Evolutionary conservation across 2,329 filamentous ascomycete genomes (phyloP), one percentile per base, ranked within the genome.

Genomic region (Phaeosphaeria sp.): DNA sequence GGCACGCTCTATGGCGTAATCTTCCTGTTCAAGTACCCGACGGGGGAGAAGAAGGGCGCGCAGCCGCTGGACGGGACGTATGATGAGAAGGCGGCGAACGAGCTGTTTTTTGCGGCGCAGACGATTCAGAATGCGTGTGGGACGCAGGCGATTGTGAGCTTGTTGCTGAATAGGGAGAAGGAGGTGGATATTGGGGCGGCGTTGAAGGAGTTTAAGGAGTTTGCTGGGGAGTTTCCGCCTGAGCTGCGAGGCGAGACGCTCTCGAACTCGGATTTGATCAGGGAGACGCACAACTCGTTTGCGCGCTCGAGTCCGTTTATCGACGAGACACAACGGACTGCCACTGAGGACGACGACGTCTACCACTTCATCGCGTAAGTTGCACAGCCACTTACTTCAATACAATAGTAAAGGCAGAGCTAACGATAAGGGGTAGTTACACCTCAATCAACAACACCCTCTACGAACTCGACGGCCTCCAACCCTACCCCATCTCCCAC

Each of bases 41-140:
- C 88, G 60, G 88, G 91, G 74, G 82, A 86, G 78, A 68, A 89
- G 83, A 81, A 87, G 40, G 78, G 84, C 43, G 83, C 87, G 55
- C 85, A 85, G 45, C 93, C 93, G 0, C 86, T 88, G 64, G 93
- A 98, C 76, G 95, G 95, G 60, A 83, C 81, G 33, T 97, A 92
- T 77, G 93, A 97, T 80, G 82, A 87, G 67, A 84, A 83, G 17
- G 92, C 92, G 15, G 83, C 90, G 18, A 88, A 92, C 61, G 84
- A 86, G 60, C 84, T 97, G 69, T 99, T 97, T 84, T 99, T 99
- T 79, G 95, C 95, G 3, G 89, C 90, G 27, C 95, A 99, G 81
- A 98, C 94, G 3, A 99, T 99, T 76, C 94, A 98, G 79, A 99
- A 99, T 79, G 95, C 95, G 7, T 99, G 95, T 80, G 95, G 93